phyloP scores from a whole-genome alignment of 768 basidiomycete genomes.

The Termitomyces heimii region DNA sequence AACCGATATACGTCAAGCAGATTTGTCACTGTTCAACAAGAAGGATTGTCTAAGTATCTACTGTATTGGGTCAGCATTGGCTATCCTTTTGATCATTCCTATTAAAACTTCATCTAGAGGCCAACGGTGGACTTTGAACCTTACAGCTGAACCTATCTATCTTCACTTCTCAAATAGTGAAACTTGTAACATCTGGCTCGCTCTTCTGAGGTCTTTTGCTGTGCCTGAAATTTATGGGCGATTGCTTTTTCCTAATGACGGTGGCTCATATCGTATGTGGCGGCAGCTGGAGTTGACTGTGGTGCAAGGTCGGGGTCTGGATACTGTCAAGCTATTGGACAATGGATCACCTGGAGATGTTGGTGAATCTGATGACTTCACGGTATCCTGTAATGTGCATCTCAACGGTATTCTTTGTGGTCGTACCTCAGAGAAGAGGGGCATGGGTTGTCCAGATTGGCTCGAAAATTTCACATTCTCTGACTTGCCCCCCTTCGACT shows the following conservation, averaged over 20 bases:
- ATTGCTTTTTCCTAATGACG: slow-evolving; percentile 46
- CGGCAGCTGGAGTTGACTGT: slow-evolving; percentile 72
- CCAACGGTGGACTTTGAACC: slow-evolving; percentile 52
- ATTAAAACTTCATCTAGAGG: slow-evolving; percentile 30
- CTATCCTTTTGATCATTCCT: background rate
- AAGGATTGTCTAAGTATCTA: slow-evolving; percentile 73
- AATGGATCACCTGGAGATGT: slow-evolving; percentile 25
- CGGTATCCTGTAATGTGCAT: slow-evolving; percentile 76
- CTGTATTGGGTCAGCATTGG: slow-evolving; percentile 43
- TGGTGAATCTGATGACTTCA: slow-evolving; percentile 52
- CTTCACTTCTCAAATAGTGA: slow-evolving; percentile 65
- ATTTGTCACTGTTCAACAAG: slow-evolving; percentile 71
- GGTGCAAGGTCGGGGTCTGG: slow-evolving; percentile 70
- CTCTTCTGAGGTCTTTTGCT: slow-evolving; percentile 76
- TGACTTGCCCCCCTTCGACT: slow-evolving; percentile 75
- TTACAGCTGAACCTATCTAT: slow-evolving; percentile 61
- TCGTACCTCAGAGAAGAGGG: slow-evolving; percentile 69
- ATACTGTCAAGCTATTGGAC: slow-evolving; percentile 37
- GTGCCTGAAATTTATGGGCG: slow-evolving; percentile 74
- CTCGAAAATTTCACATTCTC: slow-evolving; percentile 71
- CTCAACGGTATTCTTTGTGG: slow-evolving; percentile 64
- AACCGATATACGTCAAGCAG: slow-evolving; percentile 74
- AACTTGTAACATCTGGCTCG: slow-evolving; percentile 67
- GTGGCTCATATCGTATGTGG: slow-evolving; percentile 85
- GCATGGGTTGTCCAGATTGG: slow-evolving; percentile 69